Base-by-base conservation (phyloP, 1,139 yeast genomes). In the Pichia sp. region DNA sequence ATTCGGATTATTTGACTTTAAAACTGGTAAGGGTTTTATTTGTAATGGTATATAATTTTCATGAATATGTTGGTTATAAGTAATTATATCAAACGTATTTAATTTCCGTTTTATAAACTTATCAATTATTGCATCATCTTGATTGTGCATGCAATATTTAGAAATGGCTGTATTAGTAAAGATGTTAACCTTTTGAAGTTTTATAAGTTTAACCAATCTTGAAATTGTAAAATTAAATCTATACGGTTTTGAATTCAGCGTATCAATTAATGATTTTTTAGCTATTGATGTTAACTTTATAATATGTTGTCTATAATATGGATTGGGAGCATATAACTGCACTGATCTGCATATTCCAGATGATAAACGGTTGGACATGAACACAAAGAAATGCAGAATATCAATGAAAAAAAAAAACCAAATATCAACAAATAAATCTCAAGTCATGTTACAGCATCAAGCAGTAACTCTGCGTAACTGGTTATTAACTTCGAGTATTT, bases 61-160 rank as follows among this genome's bases (percentile, higher is more conserved):
- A 57, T 82, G 88, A 55, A 72, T 71, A 59, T 82, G 88, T 24
- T 69, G 68, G 1, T 55, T 52, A 45, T 73, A 70, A 43, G 46
- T 39, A 12, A 46, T 27, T 5, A 44, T 42, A 13, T 40, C 20
- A 24, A 20, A 39, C 7, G 42, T 18, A 16, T 20, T 11, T 22
- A 46, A 23, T n/a, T 39, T 39, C 13, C 23, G 24, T 23, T 46
- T 46, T 6, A 42, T 46, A 12, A 42, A 18, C 8, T 34, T 42
- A 3, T 42, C 43, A 36, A 45, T 23, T 9, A 7, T 8, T 11
- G 3, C 12, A 15, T 20, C 34, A 35, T 40, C 13, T 4, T 40
- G 6, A 22, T 22, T 26, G 15, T 26, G 23, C 5, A 26, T 16
- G n/a, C 4, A 4, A 27, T 27, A 18, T 34, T 18, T 12, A 4